A percentile compares a stretch with the other conserved stretches of the same genome.
Conservation (phyloP, 2,329 filamentous ascomycete genomes). For the Leptodontidium sp. region DNA sequence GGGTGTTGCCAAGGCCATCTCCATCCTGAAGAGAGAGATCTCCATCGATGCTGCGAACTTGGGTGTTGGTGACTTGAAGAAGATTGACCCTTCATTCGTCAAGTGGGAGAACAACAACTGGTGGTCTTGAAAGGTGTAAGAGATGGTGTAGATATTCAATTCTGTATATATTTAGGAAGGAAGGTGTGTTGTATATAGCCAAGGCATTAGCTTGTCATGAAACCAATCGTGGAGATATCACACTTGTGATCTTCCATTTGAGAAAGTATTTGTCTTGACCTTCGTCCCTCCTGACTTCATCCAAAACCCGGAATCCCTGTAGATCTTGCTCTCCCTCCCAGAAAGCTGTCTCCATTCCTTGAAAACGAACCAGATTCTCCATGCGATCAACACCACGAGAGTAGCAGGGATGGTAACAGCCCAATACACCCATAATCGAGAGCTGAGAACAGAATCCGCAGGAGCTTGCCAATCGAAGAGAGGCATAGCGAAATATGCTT, state of each 20-base stretch:
- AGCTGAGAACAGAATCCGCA: too few relatives aligned
- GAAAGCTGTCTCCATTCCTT: not conserved
- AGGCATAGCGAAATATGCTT: too few relatives aligned
- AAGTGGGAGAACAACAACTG: constrained; percentile 25
- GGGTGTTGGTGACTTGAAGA: constrained; percentile 29
- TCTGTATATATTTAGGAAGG: constrained; percentile 8
- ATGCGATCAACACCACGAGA: too few relatives aligned
- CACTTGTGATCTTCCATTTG: not conserved
- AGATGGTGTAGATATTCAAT: not conserved
- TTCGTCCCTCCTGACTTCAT: not conserved
- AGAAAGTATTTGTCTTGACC: not conserved
- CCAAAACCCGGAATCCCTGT: not conserved
- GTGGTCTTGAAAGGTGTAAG: constrained; percentile 12
- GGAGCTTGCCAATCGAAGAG: too few relatives aligned
- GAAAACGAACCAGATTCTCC: not conserved
- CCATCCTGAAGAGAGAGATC: constrained; percentile 55
- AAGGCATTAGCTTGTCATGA: not conserved
- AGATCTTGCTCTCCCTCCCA: not conserved
- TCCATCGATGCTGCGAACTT: constrained; percentile 23
- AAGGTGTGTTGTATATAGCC: not conserved
- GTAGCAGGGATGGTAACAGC: too few relatives aligned
- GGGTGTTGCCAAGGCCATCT: constrained; percentile 56
- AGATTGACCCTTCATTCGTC: constrained; percentile 24
- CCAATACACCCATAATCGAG: too few relatives aligned
- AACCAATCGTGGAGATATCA: not conserved